A percentile compares a stretch with the other conserved stretches of the same genome.
These are phyloP conservation scores for Pluteus cervinus DNA, from an alignment of 768 basidiomycete genomes.

Conservation along the genomic window DNA sequence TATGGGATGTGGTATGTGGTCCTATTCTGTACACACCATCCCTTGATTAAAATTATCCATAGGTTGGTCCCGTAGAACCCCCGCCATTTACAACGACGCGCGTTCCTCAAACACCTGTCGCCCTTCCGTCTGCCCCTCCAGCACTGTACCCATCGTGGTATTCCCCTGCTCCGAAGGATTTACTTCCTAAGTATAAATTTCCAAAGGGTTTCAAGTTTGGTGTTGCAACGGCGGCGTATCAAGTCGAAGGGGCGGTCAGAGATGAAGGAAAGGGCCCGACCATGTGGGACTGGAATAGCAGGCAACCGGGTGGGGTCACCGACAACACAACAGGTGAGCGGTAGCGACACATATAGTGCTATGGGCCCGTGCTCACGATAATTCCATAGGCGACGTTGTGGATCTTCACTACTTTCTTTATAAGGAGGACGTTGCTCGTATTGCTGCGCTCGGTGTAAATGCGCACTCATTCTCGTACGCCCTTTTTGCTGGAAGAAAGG, in stretches of 20 bases:
- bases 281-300: constrained; percentile 45
- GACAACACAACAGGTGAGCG: constrained; percentile 38
- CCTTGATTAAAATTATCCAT: not conserved
- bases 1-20: constrained; percentile 35
- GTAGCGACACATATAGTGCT: not conserved
- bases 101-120: constrained; percentile 28
- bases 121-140: constrained; percentile 37
- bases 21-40: not conserved
- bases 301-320: constrained; percentile 32
- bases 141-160: constrained; percentile 41
- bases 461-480: constrained; percentile 47
- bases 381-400: constrained; percentile 33
- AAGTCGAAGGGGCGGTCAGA: constrained; percentile 47
- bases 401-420: constrained; percentile 48
- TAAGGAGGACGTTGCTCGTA: constrained; percentile 45
- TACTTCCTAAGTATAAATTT: constrained; percentile 37
- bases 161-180: constrained; percentile 34
- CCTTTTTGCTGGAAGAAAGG: not conserved
- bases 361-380: not conserved
- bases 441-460: constrained; percentile 44
- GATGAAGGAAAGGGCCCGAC: constrained; percentile 43
- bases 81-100: constrained; percentile 42
- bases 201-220: constrained; percentile 46
- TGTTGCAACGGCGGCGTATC: constrained; percentile 46
- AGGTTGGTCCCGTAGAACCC: constrained; percentile 38